A percentile compares a stretch with the other conserved stretches of the same genome.
phyloP scores from a whole-genome alignment of 345 rosid genomes.

The Cardamine chenopodiifolia region DNA sequence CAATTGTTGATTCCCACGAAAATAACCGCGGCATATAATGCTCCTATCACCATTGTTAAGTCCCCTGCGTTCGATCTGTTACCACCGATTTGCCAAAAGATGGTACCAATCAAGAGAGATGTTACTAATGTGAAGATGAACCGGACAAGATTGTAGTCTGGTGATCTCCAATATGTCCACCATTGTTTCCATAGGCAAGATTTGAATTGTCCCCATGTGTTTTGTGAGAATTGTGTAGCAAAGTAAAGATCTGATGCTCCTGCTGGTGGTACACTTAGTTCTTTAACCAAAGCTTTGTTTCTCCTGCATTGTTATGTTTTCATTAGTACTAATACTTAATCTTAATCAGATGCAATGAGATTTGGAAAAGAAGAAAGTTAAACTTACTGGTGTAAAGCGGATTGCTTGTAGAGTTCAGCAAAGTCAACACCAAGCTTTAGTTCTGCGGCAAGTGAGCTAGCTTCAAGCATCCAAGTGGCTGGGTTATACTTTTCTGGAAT shows the following conservation, averaged over 20 bases:
- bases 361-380: background rate
- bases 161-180: conserved; percentile 78
- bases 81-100: conserved; percentile 62
- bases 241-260: conserved; percentile 56
- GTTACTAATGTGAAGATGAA: conserved; percentile 51
- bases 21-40: conserved; percentile 57
- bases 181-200: conserved; percentile 70
- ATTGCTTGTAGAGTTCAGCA: conserved; percentile 59
- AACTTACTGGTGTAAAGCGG: conserved; percentile 62
- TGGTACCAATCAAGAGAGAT: conserved; percentile 56
- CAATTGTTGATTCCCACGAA: conserved; percentile 72
- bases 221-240: conserved; percentile 52
- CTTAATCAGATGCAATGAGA: background rate
- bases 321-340: conserved; percentile 13
- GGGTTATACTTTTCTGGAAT: conserved; percentile 75
- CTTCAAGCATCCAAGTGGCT: conserved; percentile 91
- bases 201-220: conserved; percentile 61
- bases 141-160: conserved; percentile 63
- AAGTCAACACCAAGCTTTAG: conserved; percentile 67
- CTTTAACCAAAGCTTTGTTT: conserved; percentile 58
- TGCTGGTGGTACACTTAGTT: conserved; percentile 53
- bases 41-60: conserved; percentile 62
- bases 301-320: conserved; percentile 42
- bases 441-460: conserved; percentile 74
- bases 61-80: conserved; percentile 49